Evolutionary conservation across 73 alveolate genomes (phyloP).

Genomic region (Blepharisma japonicum): DNA sequence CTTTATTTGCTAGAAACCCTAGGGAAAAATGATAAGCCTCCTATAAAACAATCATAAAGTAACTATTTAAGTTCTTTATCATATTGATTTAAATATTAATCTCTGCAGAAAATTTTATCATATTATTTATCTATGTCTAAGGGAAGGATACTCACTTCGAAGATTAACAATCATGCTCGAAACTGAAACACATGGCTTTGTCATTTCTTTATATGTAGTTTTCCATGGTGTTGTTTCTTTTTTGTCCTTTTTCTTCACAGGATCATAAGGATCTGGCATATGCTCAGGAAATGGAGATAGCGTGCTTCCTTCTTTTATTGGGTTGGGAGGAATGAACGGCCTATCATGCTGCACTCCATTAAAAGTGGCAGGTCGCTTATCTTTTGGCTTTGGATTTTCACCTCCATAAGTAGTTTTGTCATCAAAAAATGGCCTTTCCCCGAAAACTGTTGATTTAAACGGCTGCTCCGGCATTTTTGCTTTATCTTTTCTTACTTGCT

Average conservation of each 20-base stretch:
- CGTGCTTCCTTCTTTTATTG: constrained; percentile 56
- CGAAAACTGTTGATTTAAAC: constrained; percentile 34
- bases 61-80: not conserved
- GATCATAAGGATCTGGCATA: constrained; percentile 42
- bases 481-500: constrained; percentile 44
- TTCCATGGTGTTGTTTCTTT: constrained; percentile 49
- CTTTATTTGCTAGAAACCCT: constrained; percentile 40
- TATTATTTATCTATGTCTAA: not conserved
- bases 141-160: constrained; percentile 47
- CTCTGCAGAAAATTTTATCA: not conserved
- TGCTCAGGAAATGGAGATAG: constrained; percentile 53
- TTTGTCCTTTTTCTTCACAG: constrained; percentile 36
- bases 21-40: constrained; percentile 43
- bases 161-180: constrained; percentile 44
- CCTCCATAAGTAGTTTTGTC: constrained; percentile 35
- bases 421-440: constrained; percentile 37
- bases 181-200: constrained; percentile 43
- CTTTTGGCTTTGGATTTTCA: constrained; percentile 32
- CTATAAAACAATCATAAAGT: not conserved
- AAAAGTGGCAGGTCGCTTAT: not conserved
- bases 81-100: not conserved
- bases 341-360: constrained; percentile 9
- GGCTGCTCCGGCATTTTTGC: constrained; percentile 41
- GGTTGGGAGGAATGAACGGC: constrained; percentile 62
- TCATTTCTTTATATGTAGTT: constrained; percentile 35